Conservation (phyloP, 1,139 yeast genomes). For the Blastobotrys malaysiensis region DNA sequence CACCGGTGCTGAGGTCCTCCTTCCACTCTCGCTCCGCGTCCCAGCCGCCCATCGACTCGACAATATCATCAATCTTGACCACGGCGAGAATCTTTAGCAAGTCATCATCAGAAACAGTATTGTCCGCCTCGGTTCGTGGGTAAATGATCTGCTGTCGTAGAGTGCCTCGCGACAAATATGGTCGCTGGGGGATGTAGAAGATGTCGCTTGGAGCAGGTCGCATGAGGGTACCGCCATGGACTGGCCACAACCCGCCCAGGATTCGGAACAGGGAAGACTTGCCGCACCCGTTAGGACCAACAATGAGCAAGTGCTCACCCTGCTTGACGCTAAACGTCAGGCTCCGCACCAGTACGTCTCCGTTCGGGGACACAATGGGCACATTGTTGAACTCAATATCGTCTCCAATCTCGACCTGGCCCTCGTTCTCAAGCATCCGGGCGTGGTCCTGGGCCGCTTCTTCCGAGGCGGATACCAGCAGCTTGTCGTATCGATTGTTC, state of each 20-base stretch:
- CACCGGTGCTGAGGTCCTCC: constrained; percentile 84
- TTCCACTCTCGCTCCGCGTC: constrained; percentile 76
- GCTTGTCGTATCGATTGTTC: constrained; percentile 31
- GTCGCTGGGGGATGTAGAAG: constrained; percentile 89
- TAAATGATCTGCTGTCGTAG: constrained; percentile 85
- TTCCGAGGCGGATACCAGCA: constrained; percentile 24
- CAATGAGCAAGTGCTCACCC: constrained; percentile 82
- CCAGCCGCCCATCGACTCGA: constrained; percentile 48
- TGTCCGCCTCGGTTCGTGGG: constrained; percentile 67
- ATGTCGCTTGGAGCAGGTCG: constrained; percentile 67
- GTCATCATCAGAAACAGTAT: constrained; percentile 55
- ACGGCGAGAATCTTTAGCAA: constrained; percentile 54
- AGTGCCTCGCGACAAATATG: constrained; percentile 72
- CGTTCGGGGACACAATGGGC: constrained; percentile 78
- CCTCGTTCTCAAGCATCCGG: constrained; percentile 19
- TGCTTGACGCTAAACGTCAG: constrained; percentile 67
- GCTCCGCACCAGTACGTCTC: constrained; percentile 63
- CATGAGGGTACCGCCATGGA: constrained; percentile 51
- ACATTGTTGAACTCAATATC: constrained; percentile 67
- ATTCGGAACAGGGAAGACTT: constrained; percentile 87
- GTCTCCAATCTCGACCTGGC: constrained; percentile 43
- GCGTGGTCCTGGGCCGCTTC: constrained; percentile 19
- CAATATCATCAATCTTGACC: constrained; percentile 34
- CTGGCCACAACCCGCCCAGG: constrained; percentile 92
- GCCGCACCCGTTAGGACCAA: constrained; percentile 96